Percentiles rank a stretch among this genome's conserved stretches.
These are phyloP conservation scores for Paramecium sexaurelia DNA, from an alignment of 73 alveolate genomes.

Conservation along the genomic window DNA sequence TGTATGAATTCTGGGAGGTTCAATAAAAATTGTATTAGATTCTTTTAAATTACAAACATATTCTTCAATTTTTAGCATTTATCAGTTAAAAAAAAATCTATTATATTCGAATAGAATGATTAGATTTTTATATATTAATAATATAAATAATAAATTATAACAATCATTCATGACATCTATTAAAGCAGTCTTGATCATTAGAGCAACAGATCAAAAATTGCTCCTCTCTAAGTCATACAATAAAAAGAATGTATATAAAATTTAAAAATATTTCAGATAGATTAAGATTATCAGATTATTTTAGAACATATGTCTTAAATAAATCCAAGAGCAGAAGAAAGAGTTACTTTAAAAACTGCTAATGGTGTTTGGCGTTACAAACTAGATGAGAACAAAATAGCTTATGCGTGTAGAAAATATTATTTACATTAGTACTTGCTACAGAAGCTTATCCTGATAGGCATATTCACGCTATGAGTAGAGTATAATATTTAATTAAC, in stretches of 20 bases:
- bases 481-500: background rate
- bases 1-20: background rate
- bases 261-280: background rate
- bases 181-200: background rate
- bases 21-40: background rate
- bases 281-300: background rate
- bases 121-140: background rate
- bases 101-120: background rate
- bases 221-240: background rate
- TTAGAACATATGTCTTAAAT: background rate
- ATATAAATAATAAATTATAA: background rate
- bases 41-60: conserved; percentile 28
- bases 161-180: background rate
- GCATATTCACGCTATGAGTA: background rate
- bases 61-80: conserved; percentile 16
- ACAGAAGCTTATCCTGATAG: conserved; percentile 5
- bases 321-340: conserved; percentile 47
- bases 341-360: conserved; percentile 16
- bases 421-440: background rate
- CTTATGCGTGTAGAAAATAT: background rate
- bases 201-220: background rate
- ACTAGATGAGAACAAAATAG: conserved; percentile 15
- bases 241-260: background rate
- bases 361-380: conserved; percentile 13
- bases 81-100: conserved; percentile 7